Percentiles rank a stretch among this genome's conserved stretches.
phyloP scores from a whole-genome alignment of 306 rosid species.

The cucumber (Cucumis sativus) region Cucumber_9930_V3 NC_026657.2:34253001-34253500 shows the following conservation, averaged over 20 bases:
- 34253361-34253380: no score
- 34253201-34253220: not conserved
- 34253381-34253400: no score
- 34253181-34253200: not conserved
- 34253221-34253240: not conserved
- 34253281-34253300: no score
- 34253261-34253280: no score
- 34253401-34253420: no score
- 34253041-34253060: not conserved
- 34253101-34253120: not conserved
- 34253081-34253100: not conserved
- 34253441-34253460: no score
- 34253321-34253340: no score
- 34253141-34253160: not conserved
- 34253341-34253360: no score
- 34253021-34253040: not conserved
- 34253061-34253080: not conserved
- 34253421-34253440: no score
- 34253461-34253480: no score
- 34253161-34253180: not conserved
- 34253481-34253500: no score
- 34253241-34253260: not conserved
- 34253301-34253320: no score
- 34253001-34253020: not conserved
- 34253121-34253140: not conserved